A percentile compares a stretch with the other conserved stretches of the same genome.
These are phyloP conservation scores for Phlyctochytrium bullatum DNA, from an alignment of 192 early-diverging fungal species.

Conservation along the genomic window DNA sequence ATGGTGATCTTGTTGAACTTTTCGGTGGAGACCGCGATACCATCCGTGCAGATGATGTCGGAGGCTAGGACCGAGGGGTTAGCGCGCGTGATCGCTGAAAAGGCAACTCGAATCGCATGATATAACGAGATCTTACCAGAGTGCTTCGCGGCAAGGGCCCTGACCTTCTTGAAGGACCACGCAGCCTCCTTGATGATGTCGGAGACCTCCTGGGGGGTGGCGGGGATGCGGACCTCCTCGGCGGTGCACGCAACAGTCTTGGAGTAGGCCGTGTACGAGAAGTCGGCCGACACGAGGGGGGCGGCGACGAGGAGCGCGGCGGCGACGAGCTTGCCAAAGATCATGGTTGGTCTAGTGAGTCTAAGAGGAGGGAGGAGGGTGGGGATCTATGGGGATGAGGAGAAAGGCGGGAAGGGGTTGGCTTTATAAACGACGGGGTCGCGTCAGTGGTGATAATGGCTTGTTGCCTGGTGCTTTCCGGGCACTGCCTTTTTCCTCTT, in stretches of 20 bases:
- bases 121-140: not conserved
- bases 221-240: not conserved
- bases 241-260: not conserved
- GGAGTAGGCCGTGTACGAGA: not conserved
- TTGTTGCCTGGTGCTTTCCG: too few species aligned
- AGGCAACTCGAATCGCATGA: not conserved
- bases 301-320: not conserved
- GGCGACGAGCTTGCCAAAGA: not conserved
- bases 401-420: too few species aligned
- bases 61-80: not conserved
- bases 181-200: not conserved
- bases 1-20: conserved; percentile 4
- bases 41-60: conserved; percentile 10
- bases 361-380: not conserved
- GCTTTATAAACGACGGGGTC: too few species aligned
- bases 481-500: too few species aligned
- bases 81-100: not conserved
- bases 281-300: not conserved
- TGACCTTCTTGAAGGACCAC: conserved; percentile 2
- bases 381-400: too few species aligned
- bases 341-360: not conserved
- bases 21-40: not conserved
- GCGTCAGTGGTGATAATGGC: too few species aligned
- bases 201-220: not conserved
- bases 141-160: not conserved